Conservation (phyloP, 1,284 basidiomycete genomes). For the Microbotryomycetes sp. region DNA sequence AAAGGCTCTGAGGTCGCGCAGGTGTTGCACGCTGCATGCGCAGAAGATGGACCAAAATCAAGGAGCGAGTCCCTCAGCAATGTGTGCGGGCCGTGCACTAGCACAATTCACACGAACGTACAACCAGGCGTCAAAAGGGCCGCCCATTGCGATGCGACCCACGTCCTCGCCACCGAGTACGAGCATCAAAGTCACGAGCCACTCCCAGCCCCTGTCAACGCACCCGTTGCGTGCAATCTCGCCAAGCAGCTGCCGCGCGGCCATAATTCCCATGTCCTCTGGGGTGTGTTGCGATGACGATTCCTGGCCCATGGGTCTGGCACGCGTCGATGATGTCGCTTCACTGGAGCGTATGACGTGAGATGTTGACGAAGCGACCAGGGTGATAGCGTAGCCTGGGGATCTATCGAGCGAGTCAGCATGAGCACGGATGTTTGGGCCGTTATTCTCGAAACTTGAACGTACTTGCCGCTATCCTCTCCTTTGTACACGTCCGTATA, state of each 20-base stretch:
- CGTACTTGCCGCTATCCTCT: slow-evolving; percentile 89
- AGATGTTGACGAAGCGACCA: slow-evolving; percentile 88
- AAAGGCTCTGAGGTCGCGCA: slow-evolving; percentile 72
- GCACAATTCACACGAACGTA: too few species aligned
- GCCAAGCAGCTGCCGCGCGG: slow-evolving; percentile 65
- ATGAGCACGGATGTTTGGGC: not conserved
- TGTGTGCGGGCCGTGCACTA: too few species aligned
- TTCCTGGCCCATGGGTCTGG: not conserved
- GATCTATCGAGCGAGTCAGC: slow-evolving; percentile 52
- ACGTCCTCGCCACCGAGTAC: slow-evolving; percentile 93
- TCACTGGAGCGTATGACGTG: slow-evolving; percentile 82
- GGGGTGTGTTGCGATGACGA: slow-evolving; percentile 52
- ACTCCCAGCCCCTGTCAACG: slow-evolving; percentile 83
- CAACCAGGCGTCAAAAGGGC: slow-evolving; percentile 41
- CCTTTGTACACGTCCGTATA: slow-evolving; percentile 98
- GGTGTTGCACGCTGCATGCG: slow-evolving; percentile 71
- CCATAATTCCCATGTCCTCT: slow-evolving; percentile 80
- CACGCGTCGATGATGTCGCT: slow-evolving; percentile 52
- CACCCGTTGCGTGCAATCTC: slow-evolving; percentile 81
- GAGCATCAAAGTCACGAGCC: slow-evolving; percentile 82
- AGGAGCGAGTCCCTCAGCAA: slow-evolving; percentile 31
- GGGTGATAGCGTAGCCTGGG: slow-evolving; percentile 86
- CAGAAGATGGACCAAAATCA: slow-evolving; percentile 5
- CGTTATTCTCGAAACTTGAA: slow-evolving; percentile 10
- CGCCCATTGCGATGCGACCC: slow-evolving; percentile 74